Evolutionary conservation across 305 asterid species (phyloP).

Genomic region (Rubia tinctorum): DNA sequence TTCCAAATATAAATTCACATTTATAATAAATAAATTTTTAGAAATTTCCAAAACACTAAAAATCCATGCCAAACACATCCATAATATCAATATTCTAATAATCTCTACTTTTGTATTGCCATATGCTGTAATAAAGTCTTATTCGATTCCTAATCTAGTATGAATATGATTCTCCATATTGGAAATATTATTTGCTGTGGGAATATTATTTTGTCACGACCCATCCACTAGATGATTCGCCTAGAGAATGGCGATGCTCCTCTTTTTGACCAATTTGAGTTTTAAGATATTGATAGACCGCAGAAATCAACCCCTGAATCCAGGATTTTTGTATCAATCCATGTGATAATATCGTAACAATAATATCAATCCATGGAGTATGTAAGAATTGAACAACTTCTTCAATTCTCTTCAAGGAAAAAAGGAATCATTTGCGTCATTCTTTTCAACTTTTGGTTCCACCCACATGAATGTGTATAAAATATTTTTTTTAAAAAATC

Average conservation of each 20-base stretch:
- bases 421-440: no score
- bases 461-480: no score
- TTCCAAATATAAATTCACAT: no score
- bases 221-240: not conserved
- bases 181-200: not conserved
- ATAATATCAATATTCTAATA: not conserved
- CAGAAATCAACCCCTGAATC: slow-evolving; percentile 1
- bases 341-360: not conserved
- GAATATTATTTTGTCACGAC: not conserved
- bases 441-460: no score
- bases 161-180: not conserved
- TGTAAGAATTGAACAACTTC: no score
- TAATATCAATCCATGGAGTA: no score
- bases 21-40: no score
- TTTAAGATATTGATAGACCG: slow-evolving; percentile 8
- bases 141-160: not conserved
- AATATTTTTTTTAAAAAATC: no score
- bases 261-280: not conserved
- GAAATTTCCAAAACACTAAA: no score
- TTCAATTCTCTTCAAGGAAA: no score
- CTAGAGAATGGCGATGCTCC: not conserved
- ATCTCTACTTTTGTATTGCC: not conserved
- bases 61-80: no score
- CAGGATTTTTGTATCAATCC: not conserved
- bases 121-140: not conserved